These are phyloP conservation scores for Termitomyces sp. DNA, from an alignment of 768 basidiomycete species.

Conservation along the genomic window DNA sequence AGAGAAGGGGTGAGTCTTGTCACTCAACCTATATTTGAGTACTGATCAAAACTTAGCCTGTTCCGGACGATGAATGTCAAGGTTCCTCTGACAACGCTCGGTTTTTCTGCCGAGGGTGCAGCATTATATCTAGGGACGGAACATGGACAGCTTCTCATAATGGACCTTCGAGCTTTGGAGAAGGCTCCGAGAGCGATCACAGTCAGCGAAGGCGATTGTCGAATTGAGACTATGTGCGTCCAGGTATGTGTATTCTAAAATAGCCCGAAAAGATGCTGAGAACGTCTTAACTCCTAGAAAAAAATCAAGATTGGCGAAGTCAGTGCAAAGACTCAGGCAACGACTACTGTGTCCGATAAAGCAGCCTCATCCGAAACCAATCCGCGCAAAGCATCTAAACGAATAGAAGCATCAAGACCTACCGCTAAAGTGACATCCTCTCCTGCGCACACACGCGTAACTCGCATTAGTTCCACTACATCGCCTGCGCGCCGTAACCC, in stretches of 20 bases:
- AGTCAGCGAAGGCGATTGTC: conserved; percentile 41
- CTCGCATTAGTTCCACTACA: conserved; percentile 9
- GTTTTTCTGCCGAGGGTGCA: conserved; percentile 67
- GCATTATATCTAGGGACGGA: conserved; percentile 62
- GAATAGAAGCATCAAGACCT: background rate
- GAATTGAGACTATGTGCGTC: conserved; percentile 49
- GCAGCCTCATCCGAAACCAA: background rate
- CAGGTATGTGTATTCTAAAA: conserved; percentile 37
- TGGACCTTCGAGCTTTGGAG: conserved; percentile 63
- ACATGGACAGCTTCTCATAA: conserved; percentile 54
- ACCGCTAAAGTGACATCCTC: background rate
- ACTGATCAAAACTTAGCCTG: conserved; percentile 32
- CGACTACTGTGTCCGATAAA: conserved; percentile 11
- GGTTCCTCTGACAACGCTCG: conserved; percentile 48
- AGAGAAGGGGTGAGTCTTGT: conserved; percentile 53
- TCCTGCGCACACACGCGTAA: conserved; percentile 14
- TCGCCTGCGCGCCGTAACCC: conserved; percentile 21
- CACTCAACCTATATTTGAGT: background rate
- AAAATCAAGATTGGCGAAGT: conserved; percentile 13
- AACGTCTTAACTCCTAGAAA: conserved; percentile 8
- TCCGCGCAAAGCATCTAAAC: conserved; percentile 15
- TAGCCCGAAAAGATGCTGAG: background rate
- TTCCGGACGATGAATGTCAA: conserved; percentile 55
- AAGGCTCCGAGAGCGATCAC: conserved; percentile 52
- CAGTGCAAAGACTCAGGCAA: conserved; percentile 12